phyloP scores from a whole-genome alignment of 2,329 filamentous ascomycete genomes.

The Leptodontidium sp. region DNA sequence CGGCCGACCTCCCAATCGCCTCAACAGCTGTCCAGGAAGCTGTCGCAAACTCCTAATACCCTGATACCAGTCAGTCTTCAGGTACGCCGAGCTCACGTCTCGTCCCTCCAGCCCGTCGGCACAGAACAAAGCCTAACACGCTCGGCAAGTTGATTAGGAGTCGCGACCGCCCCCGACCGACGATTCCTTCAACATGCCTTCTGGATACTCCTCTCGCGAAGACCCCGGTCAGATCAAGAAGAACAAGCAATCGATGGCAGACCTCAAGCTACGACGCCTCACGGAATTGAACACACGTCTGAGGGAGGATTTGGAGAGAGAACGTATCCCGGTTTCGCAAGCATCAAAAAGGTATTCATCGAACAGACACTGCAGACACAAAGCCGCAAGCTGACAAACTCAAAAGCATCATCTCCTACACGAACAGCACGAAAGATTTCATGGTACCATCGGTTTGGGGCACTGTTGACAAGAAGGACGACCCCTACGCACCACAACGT shows the following conservation, averaged over 20 bases:
- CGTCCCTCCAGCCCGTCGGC: conserved; percentile 1
- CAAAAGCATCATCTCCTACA: conserved; percentile 92
- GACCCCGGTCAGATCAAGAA: conserved; percentile 78
- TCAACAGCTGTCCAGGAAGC: conserved; percentile 18
- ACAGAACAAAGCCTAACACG: conserved; percentile 18
- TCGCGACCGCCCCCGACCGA: conserved; percentile 26
- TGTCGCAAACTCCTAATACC: conserved; percentile 24
- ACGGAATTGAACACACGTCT: conserved; percentile 97
- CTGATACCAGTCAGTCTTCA: conserved; percentile 7
- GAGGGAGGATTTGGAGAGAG: conserved; percentile 93
- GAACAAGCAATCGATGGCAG: conserved; percentile 99
- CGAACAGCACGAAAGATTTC: conserved; percentile 96
- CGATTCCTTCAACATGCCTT: conserved; percentile 56
- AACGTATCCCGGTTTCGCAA: conserved; percentile 94
- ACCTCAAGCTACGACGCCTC: conserved; percentile 93
- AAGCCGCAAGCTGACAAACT: conserved; percentile 1
- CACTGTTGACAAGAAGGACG: conserved; percentile 90
- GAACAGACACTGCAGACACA: background rate
- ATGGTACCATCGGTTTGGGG: conserved; percentile 98
- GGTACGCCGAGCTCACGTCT: conserved; percentile 13
- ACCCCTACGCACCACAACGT: conserved; percentile 95
- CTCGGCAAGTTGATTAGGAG: conserved; percentile 29
- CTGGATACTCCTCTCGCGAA: conserved; percentile 72
- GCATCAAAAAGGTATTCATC: conserved; percentile 67
- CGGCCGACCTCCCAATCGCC: conserved; percentile 8